phyloP scores from a whole-genome alignment of 805 yeast genomes.

The Teunomyces stri region DNA sequence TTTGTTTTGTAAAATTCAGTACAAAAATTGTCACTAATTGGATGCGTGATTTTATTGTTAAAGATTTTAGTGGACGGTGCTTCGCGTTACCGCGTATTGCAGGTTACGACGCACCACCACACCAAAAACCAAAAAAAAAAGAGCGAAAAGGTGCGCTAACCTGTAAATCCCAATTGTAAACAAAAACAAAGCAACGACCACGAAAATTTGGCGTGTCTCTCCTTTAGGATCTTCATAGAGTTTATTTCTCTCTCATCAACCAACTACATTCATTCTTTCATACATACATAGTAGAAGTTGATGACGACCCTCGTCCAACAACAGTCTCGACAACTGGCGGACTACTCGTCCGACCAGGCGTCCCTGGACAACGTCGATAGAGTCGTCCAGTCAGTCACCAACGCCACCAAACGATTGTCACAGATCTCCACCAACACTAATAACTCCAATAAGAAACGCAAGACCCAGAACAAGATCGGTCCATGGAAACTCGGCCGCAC shows the following conservation, averaged over 20 bases:
- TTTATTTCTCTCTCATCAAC: background rate
- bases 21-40: too few species aligned
- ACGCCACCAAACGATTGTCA: slow-evolving; percentile 49
- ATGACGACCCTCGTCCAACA: slow-evolving; percentile 27
- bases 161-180: background rate
- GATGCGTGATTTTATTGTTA: too few species aligned
- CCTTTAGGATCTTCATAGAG: background rate
- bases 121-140: background rate
- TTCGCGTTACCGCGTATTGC: slow-evolving; percentile 2
- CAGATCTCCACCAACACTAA: slow-evolving; percentile 46
- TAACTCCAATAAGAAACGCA: slow-evolving; percentile 41
- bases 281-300: background rate
- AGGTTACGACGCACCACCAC: background rate
- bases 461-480: slow-evolving; percentile 65
- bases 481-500: slow-evolving; percentile 98
- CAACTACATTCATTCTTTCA: slow-evolving; percentile 7
- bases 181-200: slow-evolving; percentile 3
- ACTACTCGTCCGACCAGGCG: slow-evolving; percentile 15
- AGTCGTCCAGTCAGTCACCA: slow-evolving; percentile 45
- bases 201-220: slow-evolving; percentile 4
- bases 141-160: background rate
- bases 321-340: slow-evolving; percentile 18
- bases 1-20: too few species aligned
- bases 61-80: background rate
- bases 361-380: slow-evolving; percentile 27